These are phyloP conservation scores for Podospora appendiculata DNA, from an alignment of 495 filamentous ascomycete species.

Conservation along the genomic window DNA sequence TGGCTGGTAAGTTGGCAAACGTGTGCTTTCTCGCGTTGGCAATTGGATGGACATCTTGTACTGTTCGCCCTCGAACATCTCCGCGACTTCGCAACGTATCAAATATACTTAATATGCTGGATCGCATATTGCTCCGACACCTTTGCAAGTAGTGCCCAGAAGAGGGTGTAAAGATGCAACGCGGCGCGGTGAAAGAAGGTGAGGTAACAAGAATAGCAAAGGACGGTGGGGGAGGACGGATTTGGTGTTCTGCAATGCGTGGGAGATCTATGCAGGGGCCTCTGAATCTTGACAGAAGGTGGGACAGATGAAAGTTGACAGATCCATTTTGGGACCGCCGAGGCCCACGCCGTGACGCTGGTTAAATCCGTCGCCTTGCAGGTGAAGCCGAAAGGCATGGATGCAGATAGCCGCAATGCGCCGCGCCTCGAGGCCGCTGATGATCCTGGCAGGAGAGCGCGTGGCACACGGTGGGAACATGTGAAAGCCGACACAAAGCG, in stretches of 20 bases:
- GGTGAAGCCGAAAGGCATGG: not conserved
- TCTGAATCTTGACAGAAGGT: not conserved
- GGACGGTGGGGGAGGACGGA: not conserved
- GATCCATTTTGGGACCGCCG: not conserved
- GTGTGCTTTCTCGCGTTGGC: not conserved
- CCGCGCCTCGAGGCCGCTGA: not conserved
- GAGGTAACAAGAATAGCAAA: not conserved
- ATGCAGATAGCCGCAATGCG: not conserved
- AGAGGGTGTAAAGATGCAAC: too few species aligned
- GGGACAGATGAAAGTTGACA: not conserved
- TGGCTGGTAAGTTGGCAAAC: not conserved
- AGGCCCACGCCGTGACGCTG: not conserved
- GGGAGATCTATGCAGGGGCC: conserved; percentile 19
- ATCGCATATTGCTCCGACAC: too few species aligned
- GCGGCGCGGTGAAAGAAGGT: not conserved
- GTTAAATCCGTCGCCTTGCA: not conserved
- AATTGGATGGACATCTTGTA: not conserved
- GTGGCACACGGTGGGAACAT: conserved; percentile 1
- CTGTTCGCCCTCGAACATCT: not conserved
- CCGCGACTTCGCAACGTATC: not conserved
- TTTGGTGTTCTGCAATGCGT: conserved; percentile 7
- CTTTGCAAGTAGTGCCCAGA: too few species aligned
- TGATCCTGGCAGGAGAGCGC: too few species aligned
- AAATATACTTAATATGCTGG: not conserved
- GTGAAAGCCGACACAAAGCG: conserved; percentile 34